Conservation (phyloP, 23 red algal genomes). For the Gracilaria caudata region DNA sequence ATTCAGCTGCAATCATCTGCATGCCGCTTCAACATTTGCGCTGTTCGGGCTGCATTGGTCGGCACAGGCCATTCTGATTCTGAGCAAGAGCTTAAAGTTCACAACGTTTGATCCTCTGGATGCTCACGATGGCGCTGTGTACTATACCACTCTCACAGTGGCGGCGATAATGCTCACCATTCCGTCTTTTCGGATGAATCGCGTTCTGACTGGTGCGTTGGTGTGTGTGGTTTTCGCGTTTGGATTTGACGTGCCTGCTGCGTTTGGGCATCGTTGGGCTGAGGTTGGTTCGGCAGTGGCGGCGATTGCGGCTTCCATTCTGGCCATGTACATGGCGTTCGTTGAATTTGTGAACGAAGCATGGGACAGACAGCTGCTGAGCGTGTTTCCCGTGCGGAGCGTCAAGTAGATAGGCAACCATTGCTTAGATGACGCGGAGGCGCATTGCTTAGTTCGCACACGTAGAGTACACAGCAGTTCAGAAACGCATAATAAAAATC, state of each 20-base stretch:
- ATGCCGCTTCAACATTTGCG: conserved; percentile 32
- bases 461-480: neutral
- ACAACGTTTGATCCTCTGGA: neutral
- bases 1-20: conserved; percentile 20
- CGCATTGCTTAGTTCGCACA: neutral
- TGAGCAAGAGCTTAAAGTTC: neutral
- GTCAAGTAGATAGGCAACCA: neutral
- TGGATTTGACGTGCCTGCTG: conserved; percentile 33
- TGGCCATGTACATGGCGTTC: conserved; percentile 41
- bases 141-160: conserved; percentile 19
- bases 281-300: conserved; percentile 18
- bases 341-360: conserved; percentile 44
- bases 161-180: conserved; percentile 20
- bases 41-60: conserved; percentile 45
- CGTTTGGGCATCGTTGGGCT: conserved; percentile 8
- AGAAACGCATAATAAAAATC: neutral
- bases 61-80: conserved; percentile 6
- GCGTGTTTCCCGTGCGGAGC: conserved; percentile 14
- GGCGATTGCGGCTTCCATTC: conserved; percentile 18
- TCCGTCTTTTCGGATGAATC: conserved; percentile 23
- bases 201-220: neutral
- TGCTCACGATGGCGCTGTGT: conserved; percentile 11
- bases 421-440: neutral
- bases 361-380: conserved; percentile 14
- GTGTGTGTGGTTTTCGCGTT: conserved; percentile 42